phyloP scores from a whole-genome alignment of 177 flowering plant species.

The Tripterygium wilfordii region DNA sequence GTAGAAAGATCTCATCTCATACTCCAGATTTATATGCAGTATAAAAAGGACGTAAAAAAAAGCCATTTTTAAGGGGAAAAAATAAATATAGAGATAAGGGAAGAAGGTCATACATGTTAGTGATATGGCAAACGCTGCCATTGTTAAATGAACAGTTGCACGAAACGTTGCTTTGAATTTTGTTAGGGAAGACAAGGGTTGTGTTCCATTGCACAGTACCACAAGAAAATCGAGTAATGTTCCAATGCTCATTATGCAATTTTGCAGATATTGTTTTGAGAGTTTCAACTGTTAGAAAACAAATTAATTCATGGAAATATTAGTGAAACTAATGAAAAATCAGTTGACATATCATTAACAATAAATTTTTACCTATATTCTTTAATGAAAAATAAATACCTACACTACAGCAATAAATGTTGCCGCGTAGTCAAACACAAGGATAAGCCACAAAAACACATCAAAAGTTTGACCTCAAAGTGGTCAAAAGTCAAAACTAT shows the following conservation, averaged over 20 bases:
- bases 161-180: conserved; percentile 15
- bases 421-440: no score
- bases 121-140: conserved; percentile 38
- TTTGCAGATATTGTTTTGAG: conserved; percentile 31
- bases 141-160: conserved; percentile 29
- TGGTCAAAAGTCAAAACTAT: no score
- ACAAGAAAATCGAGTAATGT: conserved; percentile 25
- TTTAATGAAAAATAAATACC: no score
- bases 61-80: no score
- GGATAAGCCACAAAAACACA: no score
- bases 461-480: no score
- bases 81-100: no score
- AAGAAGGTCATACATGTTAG: conserved; percentile 34
- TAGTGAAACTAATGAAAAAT: no score
- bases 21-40: not conserved
- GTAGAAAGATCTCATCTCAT: no score
- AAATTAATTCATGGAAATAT: not conserved
- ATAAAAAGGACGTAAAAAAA: not conserved
- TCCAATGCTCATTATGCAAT: conserved; percentile 22
- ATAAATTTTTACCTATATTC: no score
- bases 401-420: no score
- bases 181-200: not conserved
- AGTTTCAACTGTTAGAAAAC: conserved; percentile 25
- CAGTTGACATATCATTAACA: no score
- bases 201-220: conserved; percentile 15